phyloP scores from a whole-genome alignment of 495 filamentous ascomycete species.

The Aspergillus ostianus region DNA sequence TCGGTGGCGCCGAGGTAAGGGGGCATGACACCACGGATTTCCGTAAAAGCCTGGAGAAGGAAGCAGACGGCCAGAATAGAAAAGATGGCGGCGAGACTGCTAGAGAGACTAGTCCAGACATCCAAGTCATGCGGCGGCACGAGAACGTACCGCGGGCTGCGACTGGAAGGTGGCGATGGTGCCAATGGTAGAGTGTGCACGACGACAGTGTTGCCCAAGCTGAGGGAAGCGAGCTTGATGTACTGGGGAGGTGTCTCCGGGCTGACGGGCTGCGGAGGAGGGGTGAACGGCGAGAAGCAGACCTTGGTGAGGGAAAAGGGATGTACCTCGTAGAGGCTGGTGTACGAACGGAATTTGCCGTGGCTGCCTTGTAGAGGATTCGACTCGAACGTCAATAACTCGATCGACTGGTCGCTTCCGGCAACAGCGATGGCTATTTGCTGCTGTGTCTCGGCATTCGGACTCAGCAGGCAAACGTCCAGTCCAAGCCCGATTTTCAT shows the following conservation, averaged over 20 bases:
- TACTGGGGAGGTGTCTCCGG: conserved; percentile 52
- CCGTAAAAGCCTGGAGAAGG: conserved; percentile 63
- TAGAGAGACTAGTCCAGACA: conserved; percentile 43
- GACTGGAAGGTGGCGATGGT: conserved; percentile 46
- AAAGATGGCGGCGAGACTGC: conserved; percentile 49
- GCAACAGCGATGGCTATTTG: conserved; percentile 81
- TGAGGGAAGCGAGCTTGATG: conserved; percentile 80
- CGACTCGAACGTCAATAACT: conserved; percentile 70
- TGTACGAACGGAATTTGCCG: conserved; percentile 59
- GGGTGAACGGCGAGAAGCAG: conserved; percentile 68
- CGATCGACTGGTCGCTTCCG: conserved; percentile 78
- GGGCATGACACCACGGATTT: conserved; percentile 60
- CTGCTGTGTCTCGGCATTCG: conserved; percentile 53
- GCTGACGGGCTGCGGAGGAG: conserved; percentile 50
- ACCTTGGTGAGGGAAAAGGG: conserved; percentile 82
- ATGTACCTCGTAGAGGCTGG: conserved; percentile 70
- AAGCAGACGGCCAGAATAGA: conserved; percentile 56
- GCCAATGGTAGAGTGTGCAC: conserved; percentile 80
- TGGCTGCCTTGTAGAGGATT: conserved; percentile 44
- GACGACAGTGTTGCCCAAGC: conserved; percentile 79
- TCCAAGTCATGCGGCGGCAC: conserved; percentile 52
- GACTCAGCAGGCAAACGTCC: conserved; percentile 66
- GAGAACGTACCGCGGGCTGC: conserved; percentile 66
- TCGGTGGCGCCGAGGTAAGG: conserved; percentile 54
- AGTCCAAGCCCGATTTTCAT: conserved; percentile 69